phyloP scores from a whole-genome alignment of 495 filamentous ascomycete species.

The Rhypophila decipiens region DNA sequence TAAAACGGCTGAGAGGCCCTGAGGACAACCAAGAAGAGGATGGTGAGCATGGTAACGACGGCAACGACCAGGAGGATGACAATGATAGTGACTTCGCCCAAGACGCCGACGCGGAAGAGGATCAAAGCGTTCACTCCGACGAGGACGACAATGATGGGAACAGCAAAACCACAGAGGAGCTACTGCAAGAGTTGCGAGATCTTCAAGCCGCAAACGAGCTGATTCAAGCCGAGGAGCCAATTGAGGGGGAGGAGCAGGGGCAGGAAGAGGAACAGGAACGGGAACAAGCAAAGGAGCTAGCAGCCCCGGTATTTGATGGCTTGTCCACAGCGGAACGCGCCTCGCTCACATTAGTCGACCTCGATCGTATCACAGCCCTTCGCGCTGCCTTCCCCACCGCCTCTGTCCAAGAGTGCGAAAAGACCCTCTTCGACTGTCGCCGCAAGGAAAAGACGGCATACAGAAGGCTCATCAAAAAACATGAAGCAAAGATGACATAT shows the following conservation, averaged over 20 bases:
- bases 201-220: constrained; percentile 12
- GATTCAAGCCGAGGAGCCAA: neutral
- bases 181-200: constrained; percentile 16
- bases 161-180: constrained; percentile 13
- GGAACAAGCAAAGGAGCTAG: neutral
- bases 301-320: no score
- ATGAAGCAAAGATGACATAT: constrained; percentile 5
- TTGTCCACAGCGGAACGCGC: neutral
- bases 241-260: neutral
- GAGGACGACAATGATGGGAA: constrained; percentile 12
- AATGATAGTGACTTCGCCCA: constrained; percentile 19
- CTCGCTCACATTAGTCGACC: constrained; percentile 9
- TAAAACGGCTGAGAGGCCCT: no score
- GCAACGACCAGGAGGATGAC: constrained; percentile 12
- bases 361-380: constrained; percentile 27
- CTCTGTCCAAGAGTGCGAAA: constrained; percentile 21
- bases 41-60: constrained; percentile 21
- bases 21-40: constrained; percentile 21
- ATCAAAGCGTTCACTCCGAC: no score
- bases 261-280: neutral
- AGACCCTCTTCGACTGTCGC: constrained; percentile 9
- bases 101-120: constrained; percentile 11
- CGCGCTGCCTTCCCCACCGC: constrained; percentile 29
- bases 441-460: constrained; percentile 13
- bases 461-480: constrained; percentile 3